These are phyloP conservation scores for Globisporangium paddicum DNA, from an alignment of 352 stramenopile genomes.

Conservation along the genomic window DNA sequence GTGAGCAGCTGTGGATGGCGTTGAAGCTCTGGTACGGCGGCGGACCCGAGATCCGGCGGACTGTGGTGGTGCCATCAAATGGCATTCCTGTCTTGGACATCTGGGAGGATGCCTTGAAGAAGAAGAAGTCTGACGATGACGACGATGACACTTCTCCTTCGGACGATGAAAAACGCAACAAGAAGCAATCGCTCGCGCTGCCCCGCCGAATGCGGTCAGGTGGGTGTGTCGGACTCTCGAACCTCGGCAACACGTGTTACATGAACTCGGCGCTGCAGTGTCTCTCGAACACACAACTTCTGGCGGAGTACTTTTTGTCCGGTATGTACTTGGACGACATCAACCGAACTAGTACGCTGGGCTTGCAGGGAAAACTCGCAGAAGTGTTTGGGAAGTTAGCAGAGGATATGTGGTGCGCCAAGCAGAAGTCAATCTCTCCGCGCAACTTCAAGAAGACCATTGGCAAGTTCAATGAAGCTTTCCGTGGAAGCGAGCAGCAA, in stretches of 20 bases:
- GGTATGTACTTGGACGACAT: slow-evolving; percentile 91
- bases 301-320: slow-evolving; percentile 96
- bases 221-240: slow-evolving; percentile 76
- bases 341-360: slow-evolving; percentile 96
- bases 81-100: slow-evolving; percentile 71
- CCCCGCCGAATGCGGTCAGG: slow-evolving; percentile 72
- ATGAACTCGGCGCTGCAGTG: slow-evolving; percentile 94
- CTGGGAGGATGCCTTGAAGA: slow-evolving; percentile 65
- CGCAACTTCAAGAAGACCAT: slow-evolving; percentile 93
- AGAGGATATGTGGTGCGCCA: slow-evolving; percentile 94
- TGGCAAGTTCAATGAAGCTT: slow-evolving; percentile 95
- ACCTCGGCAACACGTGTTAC: slow-evolving; percentile 96
- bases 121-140: slow-evolving; percentile 51
- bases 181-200: slow-evolving; percentile 51
- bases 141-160: slow-evolving; percentile 40
- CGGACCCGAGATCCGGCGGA: slow-evolving; percentile 79
- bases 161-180: slow-evolving; percentile 49
- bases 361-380: slow-evolving; percentile 93
- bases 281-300: slow-evolving; percentile 93
- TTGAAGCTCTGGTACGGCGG: slow-evolving; percentile 92
- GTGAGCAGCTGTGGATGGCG: slow-evolving; percentile 85
- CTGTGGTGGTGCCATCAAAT: slow-evolving; percentile 63
- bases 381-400: slow-evolving; percentile 94
- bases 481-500: slow-evolving; percentile 97
- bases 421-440: slow-evolving; percentile 91